These are phyloP conservation scores for Cordyceps militaris DNA, from an alignment of 2,329 filamentous ascomycete species.

Conservation along the genomic window DNA sequence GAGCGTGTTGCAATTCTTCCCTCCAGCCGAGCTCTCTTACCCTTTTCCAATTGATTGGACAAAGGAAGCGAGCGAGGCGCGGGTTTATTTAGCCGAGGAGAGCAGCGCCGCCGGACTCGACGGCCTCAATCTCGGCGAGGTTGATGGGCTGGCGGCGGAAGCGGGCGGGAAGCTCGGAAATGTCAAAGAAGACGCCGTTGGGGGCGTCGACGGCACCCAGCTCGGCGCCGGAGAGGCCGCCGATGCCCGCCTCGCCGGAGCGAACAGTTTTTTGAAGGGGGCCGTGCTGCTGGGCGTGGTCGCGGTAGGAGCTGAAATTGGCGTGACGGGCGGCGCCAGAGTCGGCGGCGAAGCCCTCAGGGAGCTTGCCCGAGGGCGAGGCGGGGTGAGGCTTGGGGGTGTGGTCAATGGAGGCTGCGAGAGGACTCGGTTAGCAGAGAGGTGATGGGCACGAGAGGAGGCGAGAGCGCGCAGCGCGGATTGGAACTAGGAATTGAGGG, in stretches of 20 bases:
- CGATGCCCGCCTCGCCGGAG: conserved; percentile 37
- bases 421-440: conserved; percentile 20
- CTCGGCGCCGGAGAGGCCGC: conserved; percentile 57
- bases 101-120: conserved; percentile 84
- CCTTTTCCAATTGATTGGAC: background rate
- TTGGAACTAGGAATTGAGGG: no score
- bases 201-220: conserved; percentile 67
- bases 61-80: background rate
- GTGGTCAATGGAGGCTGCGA: conserved; percentile 63
- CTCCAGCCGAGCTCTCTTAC: conserved; percentile 1
- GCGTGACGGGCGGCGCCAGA: conserved; percentile 38
- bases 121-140: conserved; percentile 83
- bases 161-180: conserved; percentile 75
- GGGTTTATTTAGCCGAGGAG: conserved; percentile 36
- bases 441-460: background rate
- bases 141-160: conserved; percentile 73
- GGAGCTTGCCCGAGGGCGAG: conserved; percentile 58
- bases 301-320: conserved; percentile 69
- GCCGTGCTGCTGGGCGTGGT: conserved; percentile 71
- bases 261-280: conserved; percentile 57
- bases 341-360: conserved; percentile 39
- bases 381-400: conserved; percentile 66
- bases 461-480: background rate
- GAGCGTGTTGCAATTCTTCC: background rate
- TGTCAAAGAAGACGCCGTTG: conserved; percentile 77